phyloP scores from a whole-genome alignment of 2,329 filamentous ascomycete species.

The Magnaporthales sp. region DNA sequence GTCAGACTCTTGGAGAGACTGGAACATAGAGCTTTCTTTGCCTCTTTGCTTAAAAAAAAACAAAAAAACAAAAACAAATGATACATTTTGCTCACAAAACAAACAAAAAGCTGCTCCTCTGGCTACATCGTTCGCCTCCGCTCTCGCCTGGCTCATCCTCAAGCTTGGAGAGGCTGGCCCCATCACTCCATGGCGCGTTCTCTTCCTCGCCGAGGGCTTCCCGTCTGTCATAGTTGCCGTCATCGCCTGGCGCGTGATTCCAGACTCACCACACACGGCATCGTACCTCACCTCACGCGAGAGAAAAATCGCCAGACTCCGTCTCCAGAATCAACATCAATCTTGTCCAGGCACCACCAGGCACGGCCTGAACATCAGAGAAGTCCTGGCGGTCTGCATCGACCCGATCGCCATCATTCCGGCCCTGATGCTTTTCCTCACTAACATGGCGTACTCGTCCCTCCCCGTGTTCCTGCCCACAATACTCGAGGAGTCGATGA shows the following conservation, averaged over 20 bases:
- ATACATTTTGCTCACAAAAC: conserved; percentile 34
- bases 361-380: conserved; percentile 39
- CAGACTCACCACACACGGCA: conserved; percentile 64
- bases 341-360: conserved; percentile 5
- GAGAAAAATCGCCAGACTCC: conserved; percentile 60
- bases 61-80: too few relatives aligned
- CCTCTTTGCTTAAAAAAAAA: conserved; percentile 29
- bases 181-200: conserved; percentile 75
- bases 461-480: conserved; percentile 83
- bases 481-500: conserved; percentile 66
- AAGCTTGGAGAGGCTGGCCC: conserved; percentile 55
- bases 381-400: conserved; percentile 48
- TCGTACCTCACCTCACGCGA: conserved; percentile 54
- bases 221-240: conserved; percentile 70
- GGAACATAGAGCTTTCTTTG: conserved; percentile 9
- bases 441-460: conserved; percentile 81
- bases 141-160: conserved; percentile 70
- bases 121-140: conserved; percentile 74
- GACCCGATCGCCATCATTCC: conserved; percentile 69
- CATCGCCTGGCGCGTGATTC: conserved; percentile 65
- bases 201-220: conserved; percentile 80
- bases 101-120: conserved; percentile 66
- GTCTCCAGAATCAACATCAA: conserved; percentile 38
- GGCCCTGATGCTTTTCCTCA: conserved; percentile 75
- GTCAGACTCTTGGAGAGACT: conserved; percentile 7